Evolutionary conservation across 2,329 filamentous ascomycete species (phyloP), one percentile per base, ranked within the genome.

Genomic region (Hypoxylon sp.): DNA sequence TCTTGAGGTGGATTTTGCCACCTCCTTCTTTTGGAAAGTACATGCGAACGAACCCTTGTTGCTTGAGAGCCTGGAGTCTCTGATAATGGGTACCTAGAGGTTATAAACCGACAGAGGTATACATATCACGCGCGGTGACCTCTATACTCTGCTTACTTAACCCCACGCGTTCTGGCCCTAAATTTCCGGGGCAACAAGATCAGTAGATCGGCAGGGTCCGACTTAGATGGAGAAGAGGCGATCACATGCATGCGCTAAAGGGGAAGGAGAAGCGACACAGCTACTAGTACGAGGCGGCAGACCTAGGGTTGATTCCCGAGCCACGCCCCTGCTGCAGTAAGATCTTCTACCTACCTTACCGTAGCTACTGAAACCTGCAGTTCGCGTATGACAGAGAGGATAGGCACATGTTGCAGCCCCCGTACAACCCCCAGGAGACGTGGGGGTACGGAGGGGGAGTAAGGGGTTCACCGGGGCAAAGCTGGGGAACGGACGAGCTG

Each of bases 401-500:
- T 36, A 49, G 65, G 61, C 51, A 61, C 58, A 53, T 62, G 52
- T 32, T 13, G 53, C 48, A 43, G n/a, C 19, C 41, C 57, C 45
- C 17, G 32, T 36, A 30, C 25, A 28, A 30, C 50, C 3, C 28
- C 59, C 17, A 61, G 55, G 49, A 28, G 14, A 32, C 49, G 52
- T 61, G 67, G 57, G 63, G 63, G 57, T 56, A 17, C 32, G 38
- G 6, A 30, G 13, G 30, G 55, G 36, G 36, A 34, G 34, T 17
- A 34, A 38, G 45, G 52, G 28, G 25, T 14, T 45, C 45, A 19
- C 36, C 49, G 36, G 46, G 59, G 36, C 41, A 25, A 51, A 55
- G 52, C 60, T 68, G 52, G 58, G 59, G 57, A 63, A 60, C 51
- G 46, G 46, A 17, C 23, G 68, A 63, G 58, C 61, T 55, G 59